These are phyloP conservation scores for Fusarium pseudonygamai DNA, from an alignment of 2,329 filamentous ascomycete species.

Conservation along the genomic window DNA sequence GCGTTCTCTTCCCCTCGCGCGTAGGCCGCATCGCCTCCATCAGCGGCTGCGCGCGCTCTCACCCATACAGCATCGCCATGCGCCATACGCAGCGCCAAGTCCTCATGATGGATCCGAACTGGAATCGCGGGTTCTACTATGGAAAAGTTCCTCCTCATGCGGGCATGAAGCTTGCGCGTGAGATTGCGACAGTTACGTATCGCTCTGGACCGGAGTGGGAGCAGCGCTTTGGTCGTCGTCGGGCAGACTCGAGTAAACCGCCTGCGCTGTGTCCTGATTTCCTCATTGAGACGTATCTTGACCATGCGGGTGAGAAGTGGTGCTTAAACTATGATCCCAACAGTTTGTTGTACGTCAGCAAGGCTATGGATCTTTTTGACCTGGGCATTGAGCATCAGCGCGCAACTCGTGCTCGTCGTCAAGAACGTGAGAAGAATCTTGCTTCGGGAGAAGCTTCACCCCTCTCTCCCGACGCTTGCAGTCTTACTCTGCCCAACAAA, in stretches of 20 bases:
- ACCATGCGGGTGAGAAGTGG: slow-evolving; percentile 98
- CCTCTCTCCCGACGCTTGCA: slow-evolving; percentile 63
- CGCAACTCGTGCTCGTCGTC: slow-evolving; percentile 69
- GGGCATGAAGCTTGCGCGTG: slow-evolving; percentile 96
- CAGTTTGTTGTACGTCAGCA: slow-evolving; percentile 93
- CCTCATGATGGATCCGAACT: slow-evolving; percentile 98
- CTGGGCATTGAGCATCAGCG: slow-evolving; percentile 77
- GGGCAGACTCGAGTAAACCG: slow-evolving; percentile 85
- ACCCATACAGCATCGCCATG: slow-evolving; percentile 99
- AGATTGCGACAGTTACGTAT: slow-evolving; percentile 98
- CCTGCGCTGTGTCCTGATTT: slow-evolving; percentile 98
- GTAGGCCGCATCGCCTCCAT: slow-evolving; percentile 87
- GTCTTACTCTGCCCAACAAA: slow-evolving; percentile 79
- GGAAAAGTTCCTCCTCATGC: slow-evolving; percentile 87
- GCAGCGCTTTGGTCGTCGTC: slow-evolving; percentile 85
- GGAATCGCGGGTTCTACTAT: slow-evolving; percentile 96
- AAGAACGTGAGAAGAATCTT: slow-evolving; percentile 67
- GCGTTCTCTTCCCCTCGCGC: slow-evolving; percentile 81
- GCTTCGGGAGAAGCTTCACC: slow-evolving; percentile 63
- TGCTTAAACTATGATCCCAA: slow-evolving; percentile 97
- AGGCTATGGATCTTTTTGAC: slow-evolving; percentile 99
- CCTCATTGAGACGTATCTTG: slow-evolving; percentile 96
- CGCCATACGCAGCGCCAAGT: slow-evolving; percentile 97
- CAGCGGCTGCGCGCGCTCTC: slow-evolving; percentile 91
- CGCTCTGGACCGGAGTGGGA: slow-evolving; percentile 98